A percentile compares a stretch with the other conserved stretches of the same genome.
phyloP scores from a whole-genome alignment of 495 filamentous ascomycete species.

The Alectoria sarmentosa region DNA sequence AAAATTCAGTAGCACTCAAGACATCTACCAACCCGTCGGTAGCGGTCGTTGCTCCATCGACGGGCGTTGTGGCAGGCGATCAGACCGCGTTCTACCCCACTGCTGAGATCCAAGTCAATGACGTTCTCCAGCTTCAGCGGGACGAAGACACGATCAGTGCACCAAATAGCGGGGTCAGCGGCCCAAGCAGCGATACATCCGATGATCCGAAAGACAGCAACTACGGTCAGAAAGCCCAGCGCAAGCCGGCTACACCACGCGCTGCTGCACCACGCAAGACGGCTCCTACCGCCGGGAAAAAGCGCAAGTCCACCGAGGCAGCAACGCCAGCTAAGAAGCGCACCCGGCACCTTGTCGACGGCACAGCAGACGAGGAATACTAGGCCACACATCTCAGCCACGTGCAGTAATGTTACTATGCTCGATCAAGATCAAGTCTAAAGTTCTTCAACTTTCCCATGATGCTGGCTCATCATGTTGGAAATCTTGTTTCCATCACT shows the following conservation, averaged over 20 bases:
- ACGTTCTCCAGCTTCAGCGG: not conserved
- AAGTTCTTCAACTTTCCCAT: not conserved
- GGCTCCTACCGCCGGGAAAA: not conserved
- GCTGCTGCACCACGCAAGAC: not conserved
- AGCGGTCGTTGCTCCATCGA: not conserved
- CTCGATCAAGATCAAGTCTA: not conserved
- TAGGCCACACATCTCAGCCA: not conserved
- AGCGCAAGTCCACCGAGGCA: slow-evolving; percentile 7
- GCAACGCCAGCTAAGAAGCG: not conserved
- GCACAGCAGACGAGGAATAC: not conserved
- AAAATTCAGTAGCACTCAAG: not conserved
- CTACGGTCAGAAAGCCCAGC: not conserved
- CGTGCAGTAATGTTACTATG: not conserved
- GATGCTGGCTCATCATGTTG: not conserved
- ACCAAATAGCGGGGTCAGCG: not conserved
- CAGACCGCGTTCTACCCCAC: not conserved
- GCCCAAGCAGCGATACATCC: not conserved
- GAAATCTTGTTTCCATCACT: not conserved
- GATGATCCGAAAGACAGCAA: slow-evolving; percentile 11
- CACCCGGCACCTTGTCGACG: not conserved
- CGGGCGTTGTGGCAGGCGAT: not conserved
- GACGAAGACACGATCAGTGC: not conserved
- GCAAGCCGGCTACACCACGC: not conserved
- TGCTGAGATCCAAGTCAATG: not conserved
- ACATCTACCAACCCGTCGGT: not conserved